These are phyloP conservation scores for Quercus parvula DNA, from an alignment of 306 rosid genomes.

Conservation along the genomic window DNA sequence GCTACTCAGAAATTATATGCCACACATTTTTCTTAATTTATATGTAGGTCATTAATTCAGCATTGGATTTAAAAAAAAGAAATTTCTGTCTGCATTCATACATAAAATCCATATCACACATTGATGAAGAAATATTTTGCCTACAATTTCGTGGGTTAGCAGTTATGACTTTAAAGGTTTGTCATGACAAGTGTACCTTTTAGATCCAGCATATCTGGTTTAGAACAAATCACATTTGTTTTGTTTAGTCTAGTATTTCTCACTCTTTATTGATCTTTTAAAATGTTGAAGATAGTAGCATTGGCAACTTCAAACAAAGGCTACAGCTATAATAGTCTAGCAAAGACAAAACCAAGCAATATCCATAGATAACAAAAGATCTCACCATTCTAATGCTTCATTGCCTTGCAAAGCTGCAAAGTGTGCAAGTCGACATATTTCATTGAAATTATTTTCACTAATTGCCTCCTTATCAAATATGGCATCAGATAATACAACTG, in stretches of 20 bases:
- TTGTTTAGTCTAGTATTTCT: neutral
- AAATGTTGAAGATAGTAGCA: no score
- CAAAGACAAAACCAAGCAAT: neutral
- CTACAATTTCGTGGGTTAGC: no score
- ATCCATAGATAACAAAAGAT: neutral
- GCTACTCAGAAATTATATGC: no score
- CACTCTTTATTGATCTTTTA: no score
- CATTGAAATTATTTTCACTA: conserved; percentile 36
- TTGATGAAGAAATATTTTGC: no score
- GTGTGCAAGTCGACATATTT: conserved; percentile 61
- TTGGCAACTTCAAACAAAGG: neutral
- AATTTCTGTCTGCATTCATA: no score
- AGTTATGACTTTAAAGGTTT: no score
- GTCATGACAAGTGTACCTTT: neutral
- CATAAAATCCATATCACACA: no score
- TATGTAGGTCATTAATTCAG: no score
- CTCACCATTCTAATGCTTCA: conserved; percentile 55
- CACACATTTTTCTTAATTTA: no score
- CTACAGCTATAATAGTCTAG: neutral
- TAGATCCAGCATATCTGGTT: neutral
- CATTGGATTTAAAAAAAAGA: no score
- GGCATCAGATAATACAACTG: conserved; percentile 89
- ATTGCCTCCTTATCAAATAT: conserved; percentile 76
- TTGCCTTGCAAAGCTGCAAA: conserved; percentile 55
- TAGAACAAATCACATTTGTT: neutral